A percentile compares a stretch with the other conserved stretches of the same genome.
Conservation (phyloP, 345 rosid species). For the Mercurialis annua region DNA sequence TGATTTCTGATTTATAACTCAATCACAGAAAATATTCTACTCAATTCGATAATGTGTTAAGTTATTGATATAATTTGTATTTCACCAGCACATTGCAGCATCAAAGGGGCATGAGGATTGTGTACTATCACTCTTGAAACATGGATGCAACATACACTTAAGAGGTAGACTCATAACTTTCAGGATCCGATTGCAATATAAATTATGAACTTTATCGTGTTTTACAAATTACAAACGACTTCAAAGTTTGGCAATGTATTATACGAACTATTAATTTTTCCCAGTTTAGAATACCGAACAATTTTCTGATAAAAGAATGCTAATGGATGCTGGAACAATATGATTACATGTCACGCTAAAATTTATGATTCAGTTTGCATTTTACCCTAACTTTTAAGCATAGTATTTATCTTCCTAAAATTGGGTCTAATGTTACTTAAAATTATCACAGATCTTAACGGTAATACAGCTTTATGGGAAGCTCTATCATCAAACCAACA, state of each 20-base stretch:
- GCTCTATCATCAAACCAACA: constrained; percentile 60
- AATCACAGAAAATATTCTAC: too few species aligned
- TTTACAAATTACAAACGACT: too few species aligned
- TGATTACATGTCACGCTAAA: too few species aligned
- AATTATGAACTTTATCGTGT: background rate
- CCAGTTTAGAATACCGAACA: too few species aligned
- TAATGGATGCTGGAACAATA: too few species aligned
- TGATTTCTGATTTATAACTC: background rate
- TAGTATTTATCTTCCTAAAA: background rate
- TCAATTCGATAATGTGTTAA: background rate
- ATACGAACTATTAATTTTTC: too few species aligned
- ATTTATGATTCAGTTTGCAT: too few species aligned
- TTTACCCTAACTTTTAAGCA: too few species aligned
- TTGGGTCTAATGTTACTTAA: background rate
- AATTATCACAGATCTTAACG: constrained; percentile 48
- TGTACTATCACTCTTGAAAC: constrained; percentile 62
- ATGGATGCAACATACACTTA: constrained; percentile 67
- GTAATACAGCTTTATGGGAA: constrained; percentile 78
- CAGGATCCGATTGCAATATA: background rate
- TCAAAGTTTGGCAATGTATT: too few species aligned
- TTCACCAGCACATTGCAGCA: constrained; percentile 80
- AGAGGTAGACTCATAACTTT: constrained; percentile 42
- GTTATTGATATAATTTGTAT: constrained; percentile 2
- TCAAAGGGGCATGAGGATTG: constrained; percentile 82
- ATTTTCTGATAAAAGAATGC: too few species aligned